A percentile compares a stretch with the other conserved stretches of the same genome.
These are phyloP conservation scores for Leucosporidium creatinivorum DNA, from an alignment of 768 basidiomycete species.

Conservation along the genomic window DNA sequence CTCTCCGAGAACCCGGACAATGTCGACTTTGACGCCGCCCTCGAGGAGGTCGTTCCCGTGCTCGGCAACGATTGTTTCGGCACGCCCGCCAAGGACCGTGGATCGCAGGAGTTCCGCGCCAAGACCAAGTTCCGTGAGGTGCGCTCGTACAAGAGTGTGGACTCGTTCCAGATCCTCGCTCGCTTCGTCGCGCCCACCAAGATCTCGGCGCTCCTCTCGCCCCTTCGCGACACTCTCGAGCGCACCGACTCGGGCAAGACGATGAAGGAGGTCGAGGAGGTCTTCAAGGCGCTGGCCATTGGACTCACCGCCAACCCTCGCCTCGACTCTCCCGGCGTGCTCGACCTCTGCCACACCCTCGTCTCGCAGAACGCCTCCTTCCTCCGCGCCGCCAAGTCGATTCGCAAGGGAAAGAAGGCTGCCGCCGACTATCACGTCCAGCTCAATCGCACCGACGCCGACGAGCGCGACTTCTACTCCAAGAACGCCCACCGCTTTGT, in stretches of 20 bases:
- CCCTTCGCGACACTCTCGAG: constrained; percentile 74
- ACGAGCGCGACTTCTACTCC: constrained; percentile 48
- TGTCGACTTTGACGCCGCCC: constrained; percentile 62
- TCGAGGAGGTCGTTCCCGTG: constrained; percentile 73
- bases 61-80: constrained; percentile 82
- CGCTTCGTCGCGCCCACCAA: constrained; percentile 67
- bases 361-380: constrained; percentile 86
- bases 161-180: constrained; percentile 75
- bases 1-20: constrained; percentile 44
- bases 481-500: constrained; percentile 89
- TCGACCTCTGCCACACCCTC: constrained; percentile 78
- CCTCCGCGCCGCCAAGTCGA: constrained; percentile 48
- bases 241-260: constrained; percentile 72
- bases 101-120: constrained; percentile 66
- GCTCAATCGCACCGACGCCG: constrained; percentile 57
- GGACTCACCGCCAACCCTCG: constrained; percentile 78
- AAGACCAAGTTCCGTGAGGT: constrained; percentile 93
- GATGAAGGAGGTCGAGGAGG: constrained; percentile 79
- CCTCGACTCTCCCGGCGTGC: constrained; percentile 60
- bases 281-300: constrained; percentile 68
- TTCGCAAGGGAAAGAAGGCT: constrained; percentile 22
- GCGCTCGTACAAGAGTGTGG: constrained; percentile 68
- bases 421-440: constrained; percentile 54
- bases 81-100: constrained; percentile 80
- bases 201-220: constrained; percentile 67